Evolutionary conservation across 2,329 filamentous ascomycete genomes (phyloP), one percentile per base, ranked within the genome.

Genomic region (Sphaerulina musiva): DNA sequence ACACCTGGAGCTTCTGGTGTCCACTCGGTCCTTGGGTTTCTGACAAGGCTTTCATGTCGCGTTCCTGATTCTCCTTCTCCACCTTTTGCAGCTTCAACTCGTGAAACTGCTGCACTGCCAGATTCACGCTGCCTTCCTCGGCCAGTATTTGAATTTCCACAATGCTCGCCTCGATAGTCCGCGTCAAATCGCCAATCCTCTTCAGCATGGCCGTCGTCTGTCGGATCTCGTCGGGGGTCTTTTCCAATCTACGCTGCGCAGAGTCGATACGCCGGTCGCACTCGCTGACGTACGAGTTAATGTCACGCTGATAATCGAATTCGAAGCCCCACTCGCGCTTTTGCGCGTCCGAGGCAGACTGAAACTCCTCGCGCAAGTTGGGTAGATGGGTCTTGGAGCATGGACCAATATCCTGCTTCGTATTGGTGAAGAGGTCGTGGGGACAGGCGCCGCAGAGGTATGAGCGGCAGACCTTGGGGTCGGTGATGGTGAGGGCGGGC

Each of bases 361-460:
- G 87, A 72, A 93, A 98, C 70, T 98, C 91, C 46, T 84, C 78
- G 73, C 95, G 96, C 61, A 97, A 79, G 10, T 84, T 83, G 70
- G 96, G 91, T 46, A 83, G 87, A 74, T 98, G 93, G 26, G 92
- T 81, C 70, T 92, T 93, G 47, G 88, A 82, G 68, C 93, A 98
- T 0, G 84, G 81, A 2, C 93, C 93, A 34, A 97, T 81, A 70
- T 98, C 93, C 79, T 97, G 91, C 76, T 96, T 97, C 44, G 93
- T 98, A 75, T 98, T 98, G 62, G 92, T 98, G 80, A 98, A 98
- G 68, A 98, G 89, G 70, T 98, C 93, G 78, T 97, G 92, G 0
- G 93, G 93, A 72, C 93, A 98, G 55, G 89, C 95, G 65, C 93
- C 93, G 59, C 83, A 90, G 47, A 98, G 81, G 72, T 92, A 97